phyloP scores from a whole-genome alignment of 345 rosid species.

The Euphorbia lathyris region DNA sequence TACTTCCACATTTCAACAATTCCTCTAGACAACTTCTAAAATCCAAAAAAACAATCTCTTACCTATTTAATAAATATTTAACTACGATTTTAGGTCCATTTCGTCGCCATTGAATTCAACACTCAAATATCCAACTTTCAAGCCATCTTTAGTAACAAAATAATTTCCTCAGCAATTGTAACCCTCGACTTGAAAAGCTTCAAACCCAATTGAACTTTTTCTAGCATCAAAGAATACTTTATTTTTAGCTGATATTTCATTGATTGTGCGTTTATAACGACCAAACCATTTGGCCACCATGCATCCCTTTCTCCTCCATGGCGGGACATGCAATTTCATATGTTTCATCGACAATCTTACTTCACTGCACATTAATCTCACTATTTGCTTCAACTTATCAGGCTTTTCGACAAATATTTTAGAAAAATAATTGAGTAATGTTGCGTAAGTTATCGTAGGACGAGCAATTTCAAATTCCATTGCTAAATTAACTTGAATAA shows the following conservation, averaged over 20 bases:
- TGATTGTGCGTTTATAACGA: slow-evolving; percentile 57
- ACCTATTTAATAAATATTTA: no score
- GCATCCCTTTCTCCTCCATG: slow-evolving; percentile 79
- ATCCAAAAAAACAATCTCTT: no score
- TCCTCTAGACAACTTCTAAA: no score
- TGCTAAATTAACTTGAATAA: slow-evolving; percentile 54
- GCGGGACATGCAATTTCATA: slow-evolving; percentile 49
- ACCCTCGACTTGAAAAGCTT: slow-evolving; percentile 13
- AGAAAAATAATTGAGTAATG: slow-evolving; percentile 45
- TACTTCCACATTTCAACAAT: no score
- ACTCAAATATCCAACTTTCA: slow-evolving; percentile 32
- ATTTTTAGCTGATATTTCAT: slow-evolving; percentile 27
- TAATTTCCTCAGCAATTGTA: slow-evolving; percentile 30
- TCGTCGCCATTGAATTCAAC: slow-evolving; percentile 24
- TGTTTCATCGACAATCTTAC: slow-evolving; percentile 53
- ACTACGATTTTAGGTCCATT: no score
- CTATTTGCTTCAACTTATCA: slow-evolving; percentile 51
- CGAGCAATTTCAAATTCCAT: slow-evolving; percentile 68
- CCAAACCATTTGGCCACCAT: slow-evolving; percentile 85
- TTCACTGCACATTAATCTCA: slow-evolving; percentile 63
- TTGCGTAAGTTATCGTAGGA: slow-evolving; percentile 43
- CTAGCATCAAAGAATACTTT: no score
- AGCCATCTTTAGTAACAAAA: no score
- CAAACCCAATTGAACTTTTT: slow-evolving; percentile 27
- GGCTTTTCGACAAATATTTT: slow-evolving; percentile 47